Evolutionary conservation across 768 basidiomycete species (phyloP), one percentile per base, ranked within the genome.

Genomic region (Saitozyma sp.): DNA sequence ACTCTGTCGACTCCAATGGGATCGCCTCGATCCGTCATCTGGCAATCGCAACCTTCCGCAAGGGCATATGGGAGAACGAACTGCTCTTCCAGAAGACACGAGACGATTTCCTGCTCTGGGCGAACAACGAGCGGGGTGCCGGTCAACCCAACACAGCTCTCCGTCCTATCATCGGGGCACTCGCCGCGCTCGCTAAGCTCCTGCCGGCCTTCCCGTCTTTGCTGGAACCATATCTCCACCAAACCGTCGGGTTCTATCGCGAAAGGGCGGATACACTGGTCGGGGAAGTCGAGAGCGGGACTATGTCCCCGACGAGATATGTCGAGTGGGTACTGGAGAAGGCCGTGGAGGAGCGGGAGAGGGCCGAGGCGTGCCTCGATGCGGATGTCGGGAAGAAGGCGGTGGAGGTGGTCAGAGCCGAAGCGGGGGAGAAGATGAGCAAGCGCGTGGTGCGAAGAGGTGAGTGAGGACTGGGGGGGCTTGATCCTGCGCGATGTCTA

Each of bases 51-150:
- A 63, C 66, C 1, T 75, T 75, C 66, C 46, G 60, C 9, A 66
- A 66, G n/a, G 58, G 54, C 6, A 56, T 75, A 8, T 75, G 74
- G 74, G 71, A 70, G 46, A 69, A 73, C 43, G 69, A 73, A 17
- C 13, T 75, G 9, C 53, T 73, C 8, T 58, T 49, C 42, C 55
- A 59, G 16, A 73, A 73, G 58, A 75, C 71, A 11, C 42, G 65
- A 16, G 71, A 73, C 13, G 71, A 71, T 17, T 8, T 75, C 9
- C 51, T 75, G 11, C 51, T 64, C 6, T 75, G 74, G 74, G 62
- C 57, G n/a, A 54, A 54, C 11, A 43, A 17, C 9, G 74, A 75
- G 53, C 52, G 71, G 3, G 64, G 64, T 17, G 10, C 45, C 14
- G 59, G 48, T 8, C 14, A n/a, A 41, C 45, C 55, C n/a, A 41